These are phyloP conservation scores for Alternaria ethzedia DNA, from an alignment of 2,329 filamentous ascomycete species.

Conservation along the genomic window DNA sequence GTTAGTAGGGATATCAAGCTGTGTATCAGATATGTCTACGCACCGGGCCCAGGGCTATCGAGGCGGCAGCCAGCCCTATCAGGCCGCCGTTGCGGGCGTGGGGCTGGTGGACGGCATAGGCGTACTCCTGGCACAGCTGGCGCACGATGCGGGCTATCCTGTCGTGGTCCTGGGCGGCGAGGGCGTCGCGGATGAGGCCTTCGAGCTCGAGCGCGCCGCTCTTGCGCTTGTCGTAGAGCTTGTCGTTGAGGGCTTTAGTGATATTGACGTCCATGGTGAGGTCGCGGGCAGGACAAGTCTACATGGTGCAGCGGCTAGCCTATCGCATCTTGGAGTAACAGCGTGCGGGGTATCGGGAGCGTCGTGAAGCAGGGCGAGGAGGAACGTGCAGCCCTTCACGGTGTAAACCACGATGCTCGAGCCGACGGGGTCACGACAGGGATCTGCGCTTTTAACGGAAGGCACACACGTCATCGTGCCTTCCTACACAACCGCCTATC, in stretches of 20 bases:
- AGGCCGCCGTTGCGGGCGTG: constrained; percentile 95
- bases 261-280: constrained; percentile 81
- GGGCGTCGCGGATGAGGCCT: constrained; percentile 84
- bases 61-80: constrained; percentile 92
- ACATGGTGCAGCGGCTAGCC: constrained; percentile 31
- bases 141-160: constrained; percentile 87
- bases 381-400: constrained; percentile 8
- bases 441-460: background rate
- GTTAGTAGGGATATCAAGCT: constrained; percentile 18
- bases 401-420: constrained; percentile 8
- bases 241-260: constrained; percentile 92
- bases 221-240: constrained; percentile 98
- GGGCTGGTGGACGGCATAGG: constrained; percentile 94
- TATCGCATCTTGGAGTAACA: constrained; percentile 7
- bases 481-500: constrained; percentile 18
- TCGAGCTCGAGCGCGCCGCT: constrained; percentile 95
- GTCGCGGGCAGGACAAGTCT: constrained; percentile 21
- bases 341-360: background rate
- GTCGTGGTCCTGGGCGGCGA: constrained; percentile 76
- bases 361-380: background rate
- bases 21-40: constrained; percentile 48
- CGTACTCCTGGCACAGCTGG: constrained; percentile 96
- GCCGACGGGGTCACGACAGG: constrained; percentile 8
- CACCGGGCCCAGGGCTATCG: constrained; percentile 92
- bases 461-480: constrained; percentile 34